Evolutionary conservation across 176 grass and related monocot genomes (phyloP), one percentile per base, ranked within the genome.

Genomic region (Carex scoparia): DNA sequence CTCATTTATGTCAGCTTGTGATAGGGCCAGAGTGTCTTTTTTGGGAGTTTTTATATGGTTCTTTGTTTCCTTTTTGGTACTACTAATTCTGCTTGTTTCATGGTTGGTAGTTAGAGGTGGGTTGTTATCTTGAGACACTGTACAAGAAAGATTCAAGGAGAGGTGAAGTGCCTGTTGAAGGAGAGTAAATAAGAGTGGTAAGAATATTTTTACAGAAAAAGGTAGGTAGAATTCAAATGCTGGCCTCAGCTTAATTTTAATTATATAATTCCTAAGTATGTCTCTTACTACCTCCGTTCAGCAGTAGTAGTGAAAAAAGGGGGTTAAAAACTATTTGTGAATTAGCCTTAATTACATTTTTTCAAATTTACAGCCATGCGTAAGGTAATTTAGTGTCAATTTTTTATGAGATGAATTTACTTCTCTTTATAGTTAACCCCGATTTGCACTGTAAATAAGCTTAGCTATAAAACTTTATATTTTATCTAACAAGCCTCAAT

Each of bases 81-180:
- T 40, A 40, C 4, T 40, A 81, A 51, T 69, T 84, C 81, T 86
- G 15, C 27, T 88, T 67, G 49, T 69, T 79, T 18, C 86, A 72
- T 83, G 63, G 27, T 93, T 87, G 59, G 62, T 83, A 61, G 38
- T 85, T 60, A 69, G 85, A 85, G 59, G 63, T 55, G 83, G 67
- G 65, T 38, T 32, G 55, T 88, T 88, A 10, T 61, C 48, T 89
- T 86, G 85, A 82, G 80, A 79, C 60, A 70, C 48, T 71, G 84
- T 67, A 76, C 90, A 91, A 89, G 95, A 94, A 77, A 98, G 89
- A 85, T 87, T 79, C 74, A 98, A 84, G 30, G 85, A 90, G 84
- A 94, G 91, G 86, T 66, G 82, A 32, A 85, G 80, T n/a, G 46
- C 85, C 92, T 98, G 68, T 82, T 82, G 16, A 87, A 75, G 46